phyloP scores from a whole-genome alignment of 305 asterid species.

The Solanum hybrid region DNA sequence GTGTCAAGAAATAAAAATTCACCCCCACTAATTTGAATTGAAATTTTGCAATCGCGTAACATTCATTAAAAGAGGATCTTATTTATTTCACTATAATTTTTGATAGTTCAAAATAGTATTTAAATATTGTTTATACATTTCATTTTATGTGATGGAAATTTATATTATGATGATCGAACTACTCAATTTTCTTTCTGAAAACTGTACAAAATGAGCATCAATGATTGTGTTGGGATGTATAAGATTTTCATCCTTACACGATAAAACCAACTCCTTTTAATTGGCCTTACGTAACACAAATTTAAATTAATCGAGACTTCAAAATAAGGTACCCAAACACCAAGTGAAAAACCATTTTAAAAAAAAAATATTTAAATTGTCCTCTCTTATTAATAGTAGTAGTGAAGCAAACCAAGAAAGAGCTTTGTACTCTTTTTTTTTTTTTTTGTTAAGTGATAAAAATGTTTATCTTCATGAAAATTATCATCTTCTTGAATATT shows the following conservation, averaged over 20 bases:
- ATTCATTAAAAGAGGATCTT: too few species aligned
- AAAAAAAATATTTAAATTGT: not conserved
- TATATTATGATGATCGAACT: not conserved
- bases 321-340: not conserved
- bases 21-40: not conserved
- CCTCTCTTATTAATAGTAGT: not conserved
- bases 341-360: not conserved
- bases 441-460: not conserved
- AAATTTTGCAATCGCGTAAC: not conserved
- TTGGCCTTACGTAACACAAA: rapidly evolving
- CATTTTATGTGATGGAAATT: not conserved
- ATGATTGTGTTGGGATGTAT: rapidly evolving
- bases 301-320: not conserved
- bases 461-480: slow-evolving; percentile 12
- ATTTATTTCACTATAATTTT: too few species aligned
- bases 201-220: not conserved
- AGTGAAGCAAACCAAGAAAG: not conserved
- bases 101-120: too few species aligned
- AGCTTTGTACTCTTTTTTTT: not conserved
- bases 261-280: not conserved
- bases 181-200: not conserved
- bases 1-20: not conserved
- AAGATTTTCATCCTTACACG: not conserved
- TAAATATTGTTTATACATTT: not conserved
- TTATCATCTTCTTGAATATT: slow-evolving; percentile 5